Conservation (phyloP, 2,329 filamentous ascomycete genomes). For the Colletotrichum sp. region DNA sequence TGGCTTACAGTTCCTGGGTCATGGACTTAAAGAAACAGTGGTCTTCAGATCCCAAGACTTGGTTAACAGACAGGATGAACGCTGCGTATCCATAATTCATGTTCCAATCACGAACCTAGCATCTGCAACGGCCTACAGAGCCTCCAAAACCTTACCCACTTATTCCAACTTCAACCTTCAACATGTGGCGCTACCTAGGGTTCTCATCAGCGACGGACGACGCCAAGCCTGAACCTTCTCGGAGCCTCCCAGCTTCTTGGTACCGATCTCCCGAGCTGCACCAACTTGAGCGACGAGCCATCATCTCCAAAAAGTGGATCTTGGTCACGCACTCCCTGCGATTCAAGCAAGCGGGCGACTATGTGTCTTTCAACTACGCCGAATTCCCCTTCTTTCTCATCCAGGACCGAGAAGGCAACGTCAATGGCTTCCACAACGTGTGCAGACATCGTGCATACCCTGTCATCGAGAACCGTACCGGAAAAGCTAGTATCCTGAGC, state of each 20-base stretch:
- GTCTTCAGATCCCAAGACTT: background rate
- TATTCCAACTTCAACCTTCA: background rate
- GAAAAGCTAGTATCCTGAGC: slow-evolving; percentile 17
- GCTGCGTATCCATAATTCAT: background rate
- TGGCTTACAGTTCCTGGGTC: background rate
- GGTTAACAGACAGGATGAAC: background rate
- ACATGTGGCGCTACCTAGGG: slow-evolving; percentile 14
- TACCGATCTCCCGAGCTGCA: slow-evolving; percentile 36
- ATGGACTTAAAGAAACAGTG: background rate
- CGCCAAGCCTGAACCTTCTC: slow-evolving; percentile 9
- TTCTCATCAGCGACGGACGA: background rate
- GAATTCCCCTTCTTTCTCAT: slow-evolving; percentile 25
- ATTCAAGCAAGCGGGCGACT: slow-evolving; percentile 22
- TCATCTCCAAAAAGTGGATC: slow-evolving; percentile 41
- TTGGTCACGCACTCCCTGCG: slow-evolving; percentile 25
- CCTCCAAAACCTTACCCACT: background rate
- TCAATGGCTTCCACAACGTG: slow-evolving; percentile 24
- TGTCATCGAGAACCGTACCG: slow-evolving; percentile 20
- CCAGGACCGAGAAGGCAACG: slow-evolving; percentile 22
- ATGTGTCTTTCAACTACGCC: slow-evolving; percentile 22
- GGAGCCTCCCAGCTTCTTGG: slow-evolving; percentile 27
- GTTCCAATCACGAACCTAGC: background rate
- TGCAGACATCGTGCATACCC: slow-evolving; percentile 25
- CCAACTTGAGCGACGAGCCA: slow-evolving; percentile 41
- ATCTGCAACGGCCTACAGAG: background rate